A percentile compares a stretch with the other conserved stretches of the same genome.
Conservation (phyloP, 2,329 filamentous ascomycete genomes). For the Exophiala sideris region DNA sequence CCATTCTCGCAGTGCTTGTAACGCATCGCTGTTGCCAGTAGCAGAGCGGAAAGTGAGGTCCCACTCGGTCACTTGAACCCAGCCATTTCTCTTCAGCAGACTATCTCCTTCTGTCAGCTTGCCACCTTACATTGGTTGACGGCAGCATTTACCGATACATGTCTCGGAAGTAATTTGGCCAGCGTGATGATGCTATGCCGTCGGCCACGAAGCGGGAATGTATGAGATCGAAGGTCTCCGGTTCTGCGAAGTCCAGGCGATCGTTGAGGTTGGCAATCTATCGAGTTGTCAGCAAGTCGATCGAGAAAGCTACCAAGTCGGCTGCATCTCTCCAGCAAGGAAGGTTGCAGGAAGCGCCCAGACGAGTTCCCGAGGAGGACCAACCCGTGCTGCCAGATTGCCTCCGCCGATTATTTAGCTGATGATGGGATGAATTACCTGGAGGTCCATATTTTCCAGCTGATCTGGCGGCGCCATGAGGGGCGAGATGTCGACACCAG, state of each 20-base stretch:
- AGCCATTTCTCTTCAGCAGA: slow-evolving; percentile 10
- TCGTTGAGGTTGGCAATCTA: slow-evolving; percentile 18
- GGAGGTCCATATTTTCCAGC: slow-evolving; percentile 16
- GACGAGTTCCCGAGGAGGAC: no score
- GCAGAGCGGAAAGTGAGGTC: slow-evolving; percentile 19
- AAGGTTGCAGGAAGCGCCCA: no score
- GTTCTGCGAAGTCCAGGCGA: slow-evolving; percentile 11
- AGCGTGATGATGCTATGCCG: slow-evolving; percentile 52
- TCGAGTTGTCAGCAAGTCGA: neutral
- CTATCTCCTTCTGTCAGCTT: neutral
- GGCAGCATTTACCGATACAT: slow-evolving; percentile 8
- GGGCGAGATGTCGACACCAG: slow-evolving; percentile 16
- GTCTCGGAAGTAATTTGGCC: slow-evolving; percentile 37
- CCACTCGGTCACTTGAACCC: slow-evolving; percentile 20
- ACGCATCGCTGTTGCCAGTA: slow-evolving; percentile 5
- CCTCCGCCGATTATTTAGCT: neutral
- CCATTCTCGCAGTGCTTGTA: slow-evolving; percentile 20
- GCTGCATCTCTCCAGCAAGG: no score
- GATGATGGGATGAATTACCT: slow-evolving; percentile 3
- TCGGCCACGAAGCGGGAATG: slow-evolving; percentile 58
- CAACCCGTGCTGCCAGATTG: no score
- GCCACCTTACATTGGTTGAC: neutral
- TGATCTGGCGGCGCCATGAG: slow-evolving; percentile 13
- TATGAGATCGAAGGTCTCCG: slow-evolving; percentile 54
- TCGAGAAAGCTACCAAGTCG: neutral